These are phyloP conservation scores for Botrytis paeoniae DNA, from an alignment of 2,329 filamentous ascomycete species.

Conservation along the genomic window DNA sequence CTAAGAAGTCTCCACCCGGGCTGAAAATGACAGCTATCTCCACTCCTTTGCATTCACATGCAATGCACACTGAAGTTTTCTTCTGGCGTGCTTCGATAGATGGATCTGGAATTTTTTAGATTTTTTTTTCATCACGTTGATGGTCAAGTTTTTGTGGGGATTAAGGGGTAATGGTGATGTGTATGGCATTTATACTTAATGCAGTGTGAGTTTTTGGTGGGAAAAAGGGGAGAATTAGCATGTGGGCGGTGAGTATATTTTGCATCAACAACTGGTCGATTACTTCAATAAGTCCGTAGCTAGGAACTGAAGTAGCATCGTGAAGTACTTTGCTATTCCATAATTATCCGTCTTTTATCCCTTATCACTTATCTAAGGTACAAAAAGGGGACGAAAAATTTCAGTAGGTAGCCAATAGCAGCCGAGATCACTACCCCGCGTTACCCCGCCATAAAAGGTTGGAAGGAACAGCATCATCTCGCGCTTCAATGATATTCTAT, in stretches of 20 bases:
- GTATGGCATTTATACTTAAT: neutral
- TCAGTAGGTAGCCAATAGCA: neutral
- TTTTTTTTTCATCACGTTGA: neutral
- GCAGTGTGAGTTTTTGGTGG: constrained; percentile 2
- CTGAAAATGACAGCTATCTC: neutral
- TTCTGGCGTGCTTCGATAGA: neutral
- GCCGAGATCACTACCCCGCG: neutral
- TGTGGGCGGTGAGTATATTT: neutral
- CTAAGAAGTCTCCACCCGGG: constrained; percentile 1
- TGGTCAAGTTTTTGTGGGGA: neutral
- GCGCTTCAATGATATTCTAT: neutral
- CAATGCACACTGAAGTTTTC: constrained; percentile 11
- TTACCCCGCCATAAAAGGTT: neutral
- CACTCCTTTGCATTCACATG: neutral
- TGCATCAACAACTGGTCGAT: neutral
- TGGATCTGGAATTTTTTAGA: neutral
- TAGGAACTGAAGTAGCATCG: neutral
- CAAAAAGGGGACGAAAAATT: neutral
- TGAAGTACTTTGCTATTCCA: neutral
- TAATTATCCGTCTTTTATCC: neutral
- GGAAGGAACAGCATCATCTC: neutral
- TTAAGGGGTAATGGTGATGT: neutral
- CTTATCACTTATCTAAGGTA: neutral
- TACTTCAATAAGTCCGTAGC: neutral
- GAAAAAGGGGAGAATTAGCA: neutral